Base-by-base conservation (phyloP, 2,329 filamentous ascomycete species). In the Botrytis cinerea region DNA sequence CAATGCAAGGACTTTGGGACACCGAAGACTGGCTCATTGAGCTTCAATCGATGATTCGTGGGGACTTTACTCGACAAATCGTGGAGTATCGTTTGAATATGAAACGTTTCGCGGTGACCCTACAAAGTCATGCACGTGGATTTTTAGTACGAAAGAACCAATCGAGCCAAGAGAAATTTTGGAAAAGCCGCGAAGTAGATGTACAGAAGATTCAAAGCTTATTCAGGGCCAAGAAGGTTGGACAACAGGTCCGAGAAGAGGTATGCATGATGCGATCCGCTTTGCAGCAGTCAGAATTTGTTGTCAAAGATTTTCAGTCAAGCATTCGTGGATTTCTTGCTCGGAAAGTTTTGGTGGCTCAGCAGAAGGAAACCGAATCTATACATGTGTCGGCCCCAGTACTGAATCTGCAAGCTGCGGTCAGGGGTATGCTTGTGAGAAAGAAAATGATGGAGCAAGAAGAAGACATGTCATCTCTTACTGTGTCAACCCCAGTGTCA, bases 1-100 rank as follows among this genome's bases (percentile, higher is more conserved):
- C 90, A 72, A 98, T 99, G 96, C 92, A 97, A 79, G 84, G 89
- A 61, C 87, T 99, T 5, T 99, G 96, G 96, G 92, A 96, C 75
- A 87, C 89, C 20, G 96, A 99, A 82, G 87, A 91, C 40, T 86
- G 88, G 81, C 83, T 99, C 43, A 84, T 95, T 61, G 92, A 97
- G 70, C 85, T 99, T 16, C 97, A 99, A 82, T 90, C 95, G 12
- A 89, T 92, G 57, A 92, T 98, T 72, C 90, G 96, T 74, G 97
- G 94, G 71, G 94, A 97, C 79, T 97, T 93, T 83, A 88, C 93
- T 2, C 87, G 95, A 63, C 94, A 98, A 81, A 89, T 98, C 73
- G 89, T 91, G 76, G 88, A 89, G 75, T 98, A 98, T 82, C 89
- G 93, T 66, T 84, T 96, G 73, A 89, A 91, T 76, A 98, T 97